phyloP scores from a whole-genome alignment of 257 asterid genomes.

The Coffea canephora region DNA sequence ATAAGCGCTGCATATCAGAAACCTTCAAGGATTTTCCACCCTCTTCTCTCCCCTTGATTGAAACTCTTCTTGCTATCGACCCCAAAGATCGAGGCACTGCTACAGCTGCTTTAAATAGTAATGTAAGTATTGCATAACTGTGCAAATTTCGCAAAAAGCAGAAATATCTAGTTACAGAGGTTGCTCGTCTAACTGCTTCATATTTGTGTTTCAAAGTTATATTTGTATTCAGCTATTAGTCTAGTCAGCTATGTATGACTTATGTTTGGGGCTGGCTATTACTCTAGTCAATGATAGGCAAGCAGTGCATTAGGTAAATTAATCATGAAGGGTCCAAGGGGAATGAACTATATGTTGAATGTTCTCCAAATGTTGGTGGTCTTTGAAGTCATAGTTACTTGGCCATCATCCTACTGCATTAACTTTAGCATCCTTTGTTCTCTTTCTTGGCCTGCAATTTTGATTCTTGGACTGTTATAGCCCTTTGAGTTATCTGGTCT shows the following conservation, averaged over 20 bases:
- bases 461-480: not conserved
- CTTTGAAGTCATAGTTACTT: too few species aligned
- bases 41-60: slow-evolving; percentile 56
- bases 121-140: slow-evolving; percentile 40
- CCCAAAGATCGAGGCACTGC: slow-evolving; percentile 85
- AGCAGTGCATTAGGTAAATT: too few species aligned
- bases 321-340: not conserved
- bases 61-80: slow-evolving; percentile 72
- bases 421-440: not conserved
- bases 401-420: not conserved
- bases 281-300: too few species aligned
- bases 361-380: not conserved
- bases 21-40: slow-evolving; percentile 75
- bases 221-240: slow-evolving; percentile 1
- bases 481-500: not conserved
- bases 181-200: not conserved
- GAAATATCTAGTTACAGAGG: not conserved
- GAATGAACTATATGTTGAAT: not conserved
- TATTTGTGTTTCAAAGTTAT: not conserved
- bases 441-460: not conserved
- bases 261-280: not conserved
- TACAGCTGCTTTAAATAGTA: slow-evolving; percentile 64
- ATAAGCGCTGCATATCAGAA: slow-evolving; percentile 61
- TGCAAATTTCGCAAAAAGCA: not conserved
- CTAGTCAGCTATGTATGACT: not conserved